A percentile compares a stretch with the other conserved stretches of the same genome.
These are phyloP conservation scores for Thuidium tamariscinum DNA, from an alignment of 225 moss, liverwort and hornwort species.

Conservation along the genomic window DNA sequence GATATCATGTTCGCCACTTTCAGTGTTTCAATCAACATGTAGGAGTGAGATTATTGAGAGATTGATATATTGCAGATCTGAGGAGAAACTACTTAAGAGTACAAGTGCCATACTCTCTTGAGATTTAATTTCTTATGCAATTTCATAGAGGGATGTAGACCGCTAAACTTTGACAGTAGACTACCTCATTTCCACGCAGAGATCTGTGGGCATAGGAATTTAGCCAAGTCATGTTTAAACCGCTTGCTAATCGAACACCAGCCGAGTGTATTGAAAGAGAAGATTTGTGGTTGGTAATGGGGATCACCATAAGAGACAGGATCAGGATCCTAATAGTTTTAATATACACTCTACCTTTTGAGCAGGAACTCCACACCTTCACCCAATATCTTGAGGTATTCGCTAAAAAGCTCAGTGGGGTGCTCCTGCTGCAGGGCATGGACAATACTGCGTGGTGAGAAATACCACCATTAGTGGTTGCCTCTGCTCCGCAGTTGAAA, in stretches of 20 bases:
- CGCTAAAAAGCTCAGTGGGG: not conserved
- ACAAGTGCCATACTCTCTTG: not conserved
- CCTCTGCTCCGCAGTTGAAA: not conserved
- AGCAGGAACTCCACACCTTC: not conserved
- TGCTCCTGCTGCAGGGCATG: conserved; percentile 49
- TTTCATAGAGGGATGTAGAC: not conserved
- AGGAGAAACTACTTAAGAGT: not conserved
- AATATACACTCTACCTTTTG: not conserved
- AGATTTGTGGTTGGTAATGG: not conserved
- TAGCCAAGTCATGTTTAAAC: not conserved
- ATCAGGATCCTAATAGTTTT: not conserved
- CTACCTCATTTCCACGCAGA: not conserved
- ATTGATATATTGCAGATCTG: not conserved
- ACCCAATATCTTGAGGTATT: not conserved
- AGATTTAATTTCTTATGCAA: not conserved
- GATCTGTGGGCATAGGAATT: not conserved
- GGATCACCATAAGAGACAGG: not conserved
- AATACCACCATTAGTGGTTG: conserved; percentile 67
- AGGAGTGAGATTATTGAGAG: not conserved
- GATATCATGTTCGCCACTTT: not conserved
- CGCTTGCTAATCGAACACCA: not conserved
- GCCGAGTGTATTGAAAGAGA: not conserved
- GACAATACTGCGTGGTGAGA: conserved; percentile 93
- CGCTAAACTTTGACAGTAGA: not conserved
- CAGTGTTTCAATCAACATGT: not conserved